Evolutionary conservation across 2,329 filamentous ascomycete species (phyloP).

Genomic region (Trichocomaceae sp.): DNA sequence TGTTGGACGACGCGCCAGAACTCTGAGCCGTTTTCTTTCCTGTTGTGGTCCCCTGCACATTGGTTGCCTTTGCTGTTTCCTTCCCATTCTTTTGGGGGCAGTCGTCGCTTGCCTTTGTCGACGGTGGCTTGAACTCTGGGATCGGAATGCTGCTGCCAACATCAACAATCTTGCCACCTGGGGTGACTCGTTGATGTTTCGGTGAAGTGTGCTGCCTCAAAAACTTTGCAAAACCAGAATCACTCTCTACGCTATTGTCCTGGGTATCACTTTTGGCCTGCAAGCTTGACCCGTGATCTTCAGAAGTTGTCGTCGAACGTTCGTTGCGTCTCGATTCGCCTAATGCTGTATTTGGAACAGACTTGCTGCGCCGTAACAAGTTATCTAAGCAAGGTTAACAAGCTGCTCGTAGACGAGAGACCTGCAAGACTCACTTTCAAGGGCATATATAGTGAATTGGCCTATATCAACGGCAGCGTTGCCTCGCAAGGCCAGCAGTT

Average conservation of each 20-base stretch:
- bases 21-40: neutral
- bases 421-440: slow-evolving; percentile 24
- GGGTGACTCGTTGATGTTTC: slow-evolving; percentile 44
- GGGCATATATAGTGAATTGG: slow-evolving; percentile 23
- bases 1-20: slow-evolving; percentile 4
- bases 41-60: neutral
- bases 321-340: slow-evolving; percentile 1
- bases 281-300: slow-evolving; percentile 19
- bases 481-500: slow-evolving; percentile 30
- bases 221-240: slow-evolving; percentile 42
- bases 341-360: slow-evolving; percentile 16
- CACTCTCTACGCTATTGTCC: slow-evolving; percentile 26
- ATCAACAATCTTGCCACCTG: slow-evolving; percentile 45
- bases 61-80: neutral
- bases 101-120: slow-evolving; percentile 15
- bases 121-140: slow-evolving; percentile 31
- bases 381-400: slow-evolving; percentile 18
- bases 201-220: slow-evolving; percentile 43
- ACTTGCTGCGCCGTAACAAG: slow-evolving; percentile 18
- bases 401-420: neutral
- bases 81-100: slow-evolving; percentile 6
- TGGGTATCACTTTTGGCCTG: slow-evolving; percentile 31
- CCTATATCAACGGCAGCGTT: slow-evolving; percentile 22
- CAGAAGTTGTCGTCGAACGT: slow-evolving; percentile 11
- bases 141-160: slow-evolving; percentile 32